These are phyloP conservation scores for Ballota nigra DNA, from an alignment of 257 asterid species.

Conservation along the genomic window DNA sequence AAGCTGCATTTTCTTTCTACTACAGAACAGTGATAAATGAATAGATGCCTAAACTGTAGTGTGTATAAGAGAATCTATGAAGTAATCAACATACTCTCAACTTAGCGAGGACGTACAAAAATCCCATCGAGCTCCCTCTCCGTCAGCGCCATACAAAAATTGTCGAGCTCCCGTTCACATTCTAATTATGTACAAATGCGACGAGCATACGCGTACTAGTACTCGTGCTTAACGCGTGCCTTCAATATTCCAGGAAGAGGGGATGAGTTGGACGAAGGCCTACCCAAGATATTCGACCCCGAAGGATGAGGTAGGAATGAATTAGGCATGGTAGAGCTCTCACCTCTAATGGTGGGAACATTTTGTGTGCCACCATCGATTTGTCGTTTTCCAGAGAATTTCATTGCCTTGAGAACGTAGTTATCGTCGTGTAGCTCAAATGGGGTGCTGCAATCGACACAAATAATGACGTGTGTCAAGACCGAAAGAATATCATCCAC, in stretches of 20 bases:
- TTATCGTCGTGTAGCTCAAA: conserved; percentile 96
- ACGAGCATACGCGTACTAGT: conserved; percentile 39
- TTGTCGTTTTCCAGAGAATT: conserved; percentile 54
- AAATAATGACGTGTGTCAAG: neutral
- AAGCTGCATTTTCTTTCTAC: conserved; percentile 24
- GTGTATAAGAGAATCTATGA: neutral
- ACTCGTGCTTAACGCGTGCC: conserved; percentile 83
- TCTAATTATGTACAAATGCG: conserved; percentile 53
- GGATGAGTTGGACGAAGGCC: conserved; percentile 65
- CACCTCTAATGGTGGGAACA: conserved; percentile 46
- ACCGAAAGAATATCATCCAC: neutral
- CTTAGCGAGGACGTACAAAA: too few relatives aligned
- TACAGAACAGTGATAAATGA: conserved; percentile 4
- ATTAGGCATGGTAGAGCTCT: conserved; percentile 60
- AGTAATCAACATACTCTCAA: conserved; percentile 16
- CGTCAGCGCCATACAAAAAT: conserved; percentile 14
- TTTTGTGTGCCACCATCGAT: conserved; percentile 25
- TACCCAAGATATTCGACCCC: conserved; percentile 36
- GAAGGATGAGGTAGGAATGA: conserved; percentile 47
- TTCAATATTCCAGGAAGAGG: conserved; percentile 88
- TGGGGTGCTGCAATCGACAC: conserved; percentile 71
- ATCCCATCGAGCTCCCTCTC: too few relatives aligned
- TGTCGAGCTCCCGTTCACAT: conserved; percentile 28
- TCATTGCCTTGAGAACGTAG: conserved; percentile 91
- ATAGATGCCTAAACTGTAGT: conserved; percentile 19